Evolutionary conservation across 2,329 filamentous ascomycete genomes (phyloP).

Genomic region (Coleophoma crateriformis): DNA sequence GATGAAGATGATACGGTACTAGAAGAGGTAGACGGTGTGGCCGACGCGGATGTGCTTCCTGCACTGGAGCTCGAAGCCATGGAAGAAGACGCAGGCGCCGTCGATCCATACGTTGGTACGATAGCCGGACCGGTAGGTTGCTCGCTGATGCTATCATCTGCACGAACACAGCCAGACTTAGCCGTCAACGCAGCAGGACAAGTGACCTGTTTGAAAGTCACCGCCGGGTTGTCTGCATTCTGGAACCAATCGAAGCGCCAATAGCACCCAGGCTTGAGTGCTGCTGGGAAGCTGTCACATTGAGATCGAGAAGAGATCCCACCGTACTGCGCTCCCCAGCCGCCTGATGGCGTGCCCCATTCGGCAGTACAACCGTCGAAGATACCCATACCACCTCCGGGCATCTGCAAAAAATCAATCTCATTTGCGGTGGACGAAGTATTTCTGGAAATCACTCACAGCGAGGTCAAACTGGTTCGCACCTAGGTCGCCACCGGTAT

Average conservation of each 20-base stretch:
- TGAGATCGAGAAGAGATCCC: conserved; percentile 35
- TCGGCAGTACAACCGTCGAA: conserved; percentile 46
- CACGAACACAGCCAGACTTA: conserved; percentile 31
- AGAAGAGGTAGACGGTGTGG: neutral
- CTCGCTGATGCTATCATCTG: neutral
- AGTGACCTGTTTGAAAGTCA: conserved; percentile 37
- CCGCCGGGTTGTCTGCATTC: conserved; percentile 38
- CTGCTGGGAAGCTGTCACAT: conserved; percentile 36
- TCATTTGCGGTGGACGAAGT: neutral
- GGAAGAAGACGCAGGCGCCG: neutral
- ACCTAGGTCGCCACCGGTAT: conserved; percentile 53
- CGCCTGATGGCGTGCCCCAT: conserved; percentile 34
- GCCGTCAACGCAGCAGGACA: conserved; percentile 39
- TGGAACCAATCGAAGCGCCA: conserved; percentile 49
- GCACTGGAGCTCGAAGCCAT: neutral
- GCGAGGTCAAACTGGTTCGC: conserved; percentile 53
- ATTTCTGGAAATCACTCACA: conserved; percentile 9
- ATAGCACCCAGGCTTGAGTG: conserved; percentile 38
- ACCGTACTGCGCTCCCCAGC: conserved; percentile 42
- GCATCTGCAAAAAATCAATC: conserved; percentile 29
- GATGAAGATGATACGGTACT: neutral
- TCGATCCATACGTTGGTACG: neutral
- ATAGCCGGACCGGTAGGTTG: neutral
- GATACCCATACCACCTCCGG: conserved; percentile 50
- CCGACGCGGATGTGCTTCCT: neutral